Percentiles rank a stretch among this genome's conserved stretches.
phyloP scores from a whole-genome alignment of 2,329 filamentous ascomycete species.

The Myriosclerotinia curreyana region DNA sequence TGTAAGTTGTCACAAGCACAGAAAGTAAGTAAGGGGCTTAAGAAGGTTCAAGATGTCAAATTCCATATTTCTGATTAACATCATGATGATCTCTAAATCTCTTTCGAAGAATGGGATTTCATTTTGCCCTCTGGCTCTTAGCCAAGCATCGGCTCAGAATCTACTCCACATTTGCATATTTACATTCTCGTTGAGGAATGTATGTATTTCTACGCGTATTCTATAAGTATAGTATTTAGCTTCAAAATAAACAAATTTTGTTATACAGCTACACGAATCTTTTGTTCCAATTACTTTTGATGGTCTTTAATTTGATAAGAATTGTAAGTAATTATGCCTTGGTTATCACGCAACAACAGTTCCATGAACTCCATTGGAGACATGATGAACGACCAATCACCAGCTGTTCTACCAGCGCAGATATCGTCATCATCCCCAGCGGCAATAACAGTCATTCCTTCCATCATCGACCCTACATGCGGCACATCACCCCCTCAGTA shows the following conservation, averaged over 20 bases:
- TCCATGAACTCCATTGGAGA: constrained; percentile 11
- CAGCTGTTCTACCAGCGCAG: background rate
- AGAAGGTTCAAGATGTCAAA: background rate
- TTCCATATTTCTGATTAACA: background rate
- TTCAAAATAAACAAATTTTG: background rate
- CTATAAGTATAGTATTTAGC: constrained; percentile 16
- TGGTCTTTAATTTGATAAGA: background rate
- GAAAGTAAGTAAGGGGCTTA: background rate
- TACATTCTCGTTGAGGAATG: constrained; percentile 23
- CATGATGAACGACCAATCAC: constrained; percentile 5
- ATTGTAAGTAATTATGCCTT: constrained; percentile 20
- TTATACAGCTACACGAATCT: background rate
- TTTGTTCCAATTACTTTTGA: background rate
- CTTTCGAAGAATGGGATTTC: constrained; percentile 9
- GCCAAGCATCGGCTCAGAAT: constrained; percentile 2
- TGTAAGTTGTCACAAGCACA: constrained; percentile 18
- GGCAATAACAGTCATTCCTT: constrained; percentile 24
- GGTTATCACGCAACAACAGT: constrained; percentile 20
- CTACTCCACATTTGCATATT: constrained; percentile 10
- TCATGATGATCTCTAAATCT: background rate
- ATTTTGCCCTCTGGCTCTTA: background rate
- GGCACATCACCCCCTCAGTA: constrained; percentile 24
- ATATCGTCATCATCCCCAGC: background rate
- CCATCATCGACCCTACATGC: constrained; percentile 27
- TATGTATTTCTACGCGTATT: background rate